Evolutionary conservation across 257 asterid genomes (phyloP).

Genomic region (Ajuga chamaepitys): DNA sequence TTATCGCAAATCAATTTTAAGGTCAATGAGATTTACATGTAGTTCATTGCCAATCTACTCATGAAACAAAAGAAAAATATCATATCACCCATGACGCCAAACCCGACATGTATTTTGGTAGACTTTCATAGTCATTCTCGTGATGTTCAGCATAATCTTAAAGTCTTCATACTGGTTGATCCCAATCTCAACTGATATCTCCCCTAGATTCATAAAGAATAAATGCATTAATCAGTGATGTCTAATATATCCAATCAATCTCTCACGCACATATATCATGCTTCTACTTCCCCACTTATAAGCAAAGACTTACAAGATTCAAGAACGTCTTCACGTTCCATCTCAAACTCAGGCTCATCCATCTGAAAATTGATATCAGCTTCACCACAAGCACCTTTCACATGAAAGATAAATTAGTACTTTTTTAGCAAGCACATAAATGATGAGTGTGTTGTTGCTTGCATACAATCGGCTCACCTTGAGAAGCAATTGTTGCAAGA

Average conservation of each 20-base stretch:
- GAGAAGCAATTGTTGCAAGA: constrained; percentile 84
- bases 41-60: too few species aligned
- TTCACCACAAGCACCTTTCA: too few species aligned
- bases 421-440: background rate
- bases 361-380: constrained; percentile 28
- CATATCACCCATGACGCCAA: constrained; percentile 84
- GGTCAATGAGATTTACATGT: background rate
- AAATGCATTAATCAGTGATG: background rate
- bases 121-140: constrained; percentile 65
- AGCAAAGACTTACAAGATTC: background rate
- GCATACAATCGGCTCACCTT: constrained; percentile 37
- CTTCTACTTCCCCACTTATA: background rate
- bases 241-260: too few species aligned
- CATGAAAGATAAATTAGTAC: background rate
- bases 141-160: constrained; percentile 28
- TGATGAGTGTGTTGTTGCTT: background rate
- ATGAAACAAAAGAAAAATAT: background rate
- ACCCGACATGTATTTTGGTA: constrained; percentile 66
- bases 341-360: constrained; percentile 28
- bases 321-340: constrained; percentile 25
- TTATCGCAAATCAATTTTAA: background rate
- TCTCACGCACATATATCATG: background rate
- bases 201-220: constrained; percentile 22
- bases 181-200: constrained; percentile 20
- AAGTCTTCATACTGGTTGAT: constrained; percentile 24